Conservation (phyloP, 768 basidiomycete genomes). For the Mycena maculata region DNA sequence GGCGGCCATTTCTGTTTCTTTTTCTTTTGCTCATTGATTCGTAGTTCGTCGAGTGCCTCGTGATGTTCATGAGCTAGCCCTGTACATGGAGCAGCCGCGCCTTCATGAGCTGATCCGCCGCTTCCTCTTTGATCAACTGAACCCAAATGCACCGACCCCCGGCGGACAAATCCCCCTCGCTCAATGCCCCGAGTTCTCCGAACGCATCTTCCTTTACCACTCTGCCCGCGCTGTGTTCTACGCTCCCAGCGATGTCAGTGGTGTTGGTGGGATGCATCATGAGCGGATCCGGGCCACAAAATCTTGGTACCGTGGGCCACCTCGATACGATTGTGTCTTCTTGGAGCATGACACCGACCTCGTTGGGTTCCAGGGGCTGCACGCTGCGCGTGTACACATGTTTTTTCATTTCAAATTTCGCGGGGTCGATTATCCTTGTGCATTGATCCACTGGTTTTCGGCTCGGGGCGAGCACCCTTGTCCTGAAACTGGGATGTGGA, state of each 20-base stretch:
- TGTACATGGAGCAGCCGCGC: no score
- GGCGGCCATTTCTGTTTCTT: not conserved
- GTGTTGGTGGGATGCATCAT: no score
- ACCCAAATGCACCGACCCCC: not conserved
- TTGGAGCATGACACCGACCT: conserved; percentile 24
- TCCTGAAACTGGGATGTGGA: not conserved
- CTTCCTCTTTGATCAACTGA: not conserved
- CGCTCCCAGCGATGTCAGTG: no score
- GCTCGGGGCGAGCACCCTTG: not conserved
- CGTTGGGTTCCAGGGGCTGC: conserved; percentile 18
- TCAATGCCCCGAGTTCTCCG: not conserved
- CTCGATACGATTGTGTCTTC: no score
- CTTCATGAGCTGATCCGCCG: not conserved
- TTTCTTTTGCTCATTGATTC: no score
- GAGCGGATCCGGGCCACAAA: no score
- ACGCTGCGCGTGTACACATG: not conserved
- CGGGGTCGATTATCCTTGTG: not conserved
- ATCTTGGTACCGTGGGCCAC: no score
- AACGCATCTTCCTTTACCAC: not conserved
- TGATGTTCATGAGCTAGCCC: conserved; percentile 6
- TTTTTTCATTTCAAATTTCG: not conserved
- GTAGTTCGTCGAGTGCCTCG: conserved; percentile 8
- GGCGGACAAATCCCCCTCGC: not conserved
- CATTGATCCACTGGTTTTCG: not conserved
- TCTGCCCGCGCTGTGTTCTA: no score